phyloP scores from a whole-genome alignment of 1,284 basidiomycete genomes.

The Cystobasidiaceae sp. region DNA sequence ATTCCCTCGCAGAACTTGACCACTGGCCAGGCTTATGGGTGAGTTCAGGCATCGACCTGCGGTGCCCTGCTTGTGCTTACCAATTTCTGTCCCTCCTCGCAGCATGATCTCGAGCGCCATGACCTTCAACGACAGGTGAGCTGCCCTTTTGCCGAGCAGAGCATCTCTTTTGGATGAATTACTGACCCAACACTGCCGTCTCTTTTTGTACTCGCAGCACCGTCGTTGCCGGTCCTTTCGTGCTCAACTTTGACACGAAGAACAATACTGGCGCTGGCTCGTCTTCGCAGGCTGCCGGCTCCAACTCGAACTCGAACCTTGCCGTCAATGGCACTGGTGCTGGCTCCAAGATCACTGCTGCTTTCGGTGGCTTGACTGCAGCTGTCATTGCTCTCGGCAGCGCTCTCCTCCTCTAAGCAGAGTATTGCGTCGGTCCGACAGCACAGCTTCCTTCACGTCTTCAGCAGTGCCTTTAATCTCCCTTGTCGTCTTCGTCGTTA shows the following conservation, averaged over 20 bases:
- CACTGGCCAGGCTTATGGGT: conserved; percentile 2
- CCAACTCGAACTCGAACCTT: not conserved
- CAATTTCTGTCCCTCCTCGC: too few species aligned
- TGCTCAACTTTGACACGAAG: not conserved
- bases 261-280: conserved; percentile 9
- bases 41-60: too few species aligned
- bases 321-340: not conserved
- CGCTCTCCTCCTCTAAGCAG: conserved; percentile 3
- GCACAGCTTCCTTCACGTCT: too few species aligned
- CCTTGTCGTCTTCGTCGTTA: too few species aligned
- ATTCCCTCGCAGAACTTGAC: conserved; percentile 3
- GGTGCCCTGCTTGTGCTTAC: too few species aligned
- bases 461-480: too few species aligned
- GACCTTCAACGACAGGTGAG: conserved; percentile 11
- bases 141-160: too few species aligned
- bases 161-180: too few species aligned
- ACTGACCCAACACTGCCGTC: too few species aligned
- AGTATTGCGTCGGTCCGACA: too few species aligned
- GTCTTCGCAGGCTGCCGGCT: not conserved
- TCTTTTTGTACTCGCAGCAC: too few species aligned
- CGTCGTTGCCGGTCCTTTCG: conserved; percentile 3
- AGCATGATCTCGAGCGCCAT: not conserved
- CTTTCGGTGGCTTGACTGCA: not conserved
- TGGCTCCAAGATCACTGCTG: not conserved
- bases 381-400: not conserved